Base-by-base conservation (phyloP, 257 asterid species). In the Lantana camara region DNA sequence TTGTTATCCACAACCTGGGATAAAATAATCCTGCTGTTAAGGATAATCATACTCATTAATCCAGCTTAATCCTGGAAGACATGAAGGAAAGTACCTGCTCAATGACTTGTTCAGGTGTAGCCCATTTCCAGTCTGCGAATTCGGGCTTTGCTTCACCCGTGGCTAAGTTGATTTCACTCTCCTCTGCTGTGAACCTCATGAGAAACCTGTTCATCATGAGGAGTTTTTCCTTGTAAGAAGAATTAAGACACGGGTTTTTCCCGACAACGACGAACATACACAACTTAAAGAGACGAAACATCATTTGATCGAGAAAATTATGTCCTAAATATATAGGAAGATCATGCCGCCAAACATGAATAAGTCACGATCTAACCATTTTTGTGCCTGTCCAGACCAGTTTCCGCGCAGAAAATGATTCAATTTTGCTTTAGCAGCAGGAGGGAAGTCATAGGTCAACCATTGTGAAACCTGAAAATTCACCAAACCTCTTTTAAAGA, bases 81-180 rank as follows among this genome's bases (percentile, higher is more conserved):
- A 35, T 9, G 11, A 5, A 35, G 4, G 4, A 34, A n/a, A 22
- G n/a, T 75, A 89, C 98, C 95, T 92, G 97, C 58, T 89, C 98
- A 40, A 90, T 73, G 62, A 87, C 97, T 69, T 89, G 95, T 80
- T 85, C 87, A 41, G 97, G 97, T 38, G 75, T 71, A 32, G 96
- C 88, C 98, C 98, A 93, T 78, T 93, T 93, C 98, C 98, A 93
- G 44, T 93, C 97, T 24, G 97, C 75, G 83, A 93, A 93, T 74
- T 89, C 98, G 32, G 89, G 80, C 22, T 93, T 96, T 21, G 89
- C 74, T 73, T 82, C 98, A 7, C 94, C 96, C 41, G 20, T 87
- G 44, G 83, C 85, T 54, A 89, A 70, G 69, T 93, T 93, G 72
- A 90, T 84, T 72, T 93, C 97, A 19, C 83, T 82, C 73, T 90